Conservation (phyloP, 768 basidiomycete species). For the Tremella yokohamensis region DNA sequence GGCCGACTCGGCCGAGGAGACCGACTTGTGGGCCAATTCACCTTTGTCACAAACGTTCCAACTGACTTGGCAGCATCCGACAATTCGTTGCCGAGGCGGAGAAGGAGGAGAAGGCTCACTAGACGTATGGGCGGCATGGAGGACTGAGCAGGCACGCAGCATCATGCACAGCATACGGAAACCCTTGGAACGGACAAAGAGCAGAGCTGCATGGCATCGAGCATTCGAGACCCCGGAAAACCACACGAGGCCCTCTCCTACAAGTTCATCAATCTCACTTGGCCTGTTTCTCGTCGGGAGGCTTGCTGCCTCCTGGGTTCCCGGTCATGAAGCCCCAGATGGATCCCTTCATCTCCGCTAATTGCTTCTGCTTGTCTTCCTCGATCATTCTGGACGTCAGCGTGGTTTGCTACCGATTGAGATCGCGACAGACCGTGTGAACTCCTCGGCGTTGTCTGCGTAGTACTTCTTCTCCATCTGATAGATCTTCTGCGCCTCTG, state of each 20-base stretch:
- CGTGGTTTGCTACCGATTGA: neutral
- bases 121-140: neutral
- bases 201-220: no score
- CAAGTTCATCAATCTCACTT: no score
- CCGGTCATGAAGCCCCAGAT: slow-evolving; percentile 39
- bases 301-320: slow-evolving; percentile 17
- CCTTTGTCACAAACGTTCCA: neutral
- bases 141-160: neutral
- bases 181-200: neutral
- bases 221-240: no score
- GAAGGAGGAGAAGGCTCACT: slow-evolving; percentile 40
- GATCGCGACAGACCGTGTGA: slow-evolving; percentile 40
- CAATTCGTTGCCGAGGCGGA: slow-evolving; percentile 51
- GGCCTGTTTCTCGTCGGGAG: slow-evolving; percentile 1
- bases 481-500: slow-evolving; percentile 47
- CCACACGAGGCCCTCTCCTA: no score
- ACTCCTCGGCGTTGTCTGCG: slow-evolving; percentile 49
- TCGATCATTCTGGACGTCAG: slow-evolving; percentile 42
- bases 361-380: slow-evolving; percentile 50
- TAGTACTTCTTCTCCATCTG: slow-evolving; percentile 51
- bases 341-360: slow-evolving; percentile 50
- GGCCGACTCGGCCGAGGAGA: slow-evolving; percentile 42
- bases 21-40: slow-evolving; percentile 46
- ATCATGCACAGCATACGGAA: slow-evolving; percentile 9
- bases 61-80: slow-evolving; percentile 36